Base-by-base conservation (phyloP, 139 green algal genomes). In the Spirogloea muscicola region DNA sequence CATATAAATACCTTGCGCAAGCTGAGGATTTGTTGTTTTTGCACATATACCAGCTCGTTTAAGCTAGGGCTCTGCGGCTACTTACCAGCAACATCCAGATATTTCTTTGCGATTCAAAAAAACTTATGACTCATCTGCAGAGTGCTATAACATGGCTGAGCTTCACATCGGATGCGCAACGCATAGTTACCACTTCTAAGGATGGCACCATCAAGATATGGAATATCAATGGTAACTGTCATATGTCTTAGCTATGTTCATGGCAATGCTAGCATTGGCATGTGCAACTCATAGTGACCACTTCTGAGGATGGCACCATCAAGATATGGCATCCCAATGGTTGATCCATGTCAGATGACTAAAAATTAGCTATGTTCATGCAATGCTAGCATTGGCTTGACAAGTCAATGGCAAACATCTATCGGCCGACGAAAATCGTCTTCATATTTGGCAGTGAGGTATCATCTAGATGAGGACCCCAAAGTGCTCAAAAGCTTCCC, bases 201-300 rank as follows among this genome's bases (percentile, higher is more conserved):
- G 74, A 82, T 21, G 74, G 74, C 46, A 82, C 66, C 13, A 51
- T 75, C 16, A 78, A 78, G 49, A 25, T 78, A 5, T 82, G 74
- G 74, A 82, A 78, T 29, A 77, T 82, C 49, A 46, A 82, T 33
- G 74, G 72, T 80, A 4, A 25, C 27, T 49, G 13, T 51, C 10
- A 16, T 51, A 10, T 51, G 43, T 51, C 16, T 51, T 16, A 25
- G 43, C 43, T 51, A 51, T 10, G 43, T 51, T 10, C 13, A 51
- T 51, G 43, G 43, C 43, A 25, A 10, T 10, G 13, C 13, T 51
- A 55, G 21, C 46, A 55, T 55, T 21, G 46, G 21, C n/a, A 31
- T 55, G 21, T 55, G n/a, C 46, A 21, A 21, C n/a, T 21, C 21
- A 55, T n/a, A 55, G n/a, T 55, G 46, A 31, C 46, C 46, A 31